Evolutionary conservation across 306 rosid species (phyloP).

Genomic region (Sicyos baderoa): DNA sequence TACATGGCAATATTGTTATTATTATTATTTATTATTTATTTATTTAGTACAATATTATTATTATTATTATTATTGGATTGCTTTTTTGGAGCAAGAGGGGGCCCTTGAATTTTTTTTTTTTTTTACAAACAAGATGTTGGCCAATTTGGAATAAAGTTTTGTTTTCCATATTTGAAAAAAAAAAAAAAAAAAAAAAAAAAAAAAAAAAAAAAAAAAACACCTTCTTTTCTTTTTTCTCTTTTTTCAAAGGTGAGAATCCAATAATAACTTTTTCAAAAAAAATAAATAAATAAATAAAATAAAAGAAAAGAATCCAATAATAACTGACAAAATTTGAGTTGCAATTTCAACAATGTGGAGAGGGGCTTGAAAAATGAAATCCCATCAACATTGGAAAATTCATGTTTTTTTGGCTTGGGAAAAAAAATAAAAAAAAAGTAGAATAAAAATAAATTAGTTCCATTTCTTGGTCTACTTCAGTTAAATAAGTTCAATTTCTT

Average conservation of each 20-base stretch:
- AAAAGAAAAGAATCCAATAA: slow-evolving; percentile 75
- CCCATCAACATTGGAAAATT: slow-evolving; percentile 23
- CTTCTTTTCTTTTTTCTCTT: slow-evolving; percentile 27
- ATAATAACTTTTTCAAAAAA: too few species aligned
- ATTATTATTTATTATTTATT: slow-evolving; percentile 25
- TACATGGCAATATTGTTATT: slow-evolving; percentile 25
- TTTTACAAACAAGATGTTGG: slow-evolving; percentile 53
- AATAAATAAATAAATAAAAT: too few species aligned
- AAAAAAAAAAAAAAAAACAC: slow-evolving; percentile 12
- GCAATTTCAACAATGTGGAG: slow-evolving; percentile 38
- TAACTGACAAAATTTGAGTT: slow-evolving; percentile 29
- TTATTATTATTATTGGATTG: slow-evolving; percentile 29
- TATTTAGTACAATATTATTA: too few species aligned
- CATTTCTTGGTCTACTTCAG: slow-evolving; percentile 30
- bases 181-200: slow-evolving; percentile 1
- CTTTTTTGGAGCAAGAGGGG: slow-evolving; percentile 48
- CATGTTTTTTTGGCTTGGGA: slow-evolving; percentile 17
- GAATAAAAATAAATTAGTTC: slow-evolving; percentile 17
- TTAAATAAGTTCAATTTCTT: slow-evolving; percentile 25
- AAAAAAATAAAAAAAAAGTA: neutral
- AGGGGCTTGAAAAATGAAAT: slow-evolving; percentile 20
- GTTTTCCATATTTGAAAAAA: neutral
- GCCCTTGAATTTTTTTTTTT: slow-evolving; percentile 37
- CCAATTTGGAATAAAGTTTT: slow-evolving; percentile 39
- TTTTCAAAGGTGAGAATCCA: slow-evolving; percentile 49